Conservation (phyloP, 192 early-diverging fungal genomes). For the Podila epicladia region DNA sequence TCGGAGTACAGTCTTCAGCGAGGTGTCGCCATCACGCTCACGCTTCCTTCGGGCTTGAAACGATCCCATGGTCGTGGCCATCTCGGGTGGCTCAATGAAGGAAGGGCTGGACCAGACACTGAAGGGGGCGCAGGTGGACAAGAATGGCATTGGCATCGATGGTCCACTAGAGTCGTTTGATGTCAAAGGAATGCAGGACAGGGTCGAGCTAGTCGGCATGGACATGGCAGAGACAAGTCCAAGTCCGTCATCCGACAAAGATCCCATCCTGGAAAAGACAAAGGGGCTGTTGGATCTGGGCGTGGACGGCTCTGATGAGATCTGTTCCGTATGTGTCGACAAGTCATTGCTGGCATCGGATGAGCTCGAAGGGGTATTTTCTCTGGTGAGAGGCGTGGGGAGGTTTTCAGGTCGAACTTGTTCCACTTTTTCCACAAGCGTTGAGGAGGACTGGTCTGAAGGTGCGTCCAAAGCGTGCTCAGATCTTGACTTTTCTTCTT, state of each 20-base stretch:
- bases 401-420: neutral
- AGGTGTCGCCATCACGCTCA: slow-evolving; percentile 7
- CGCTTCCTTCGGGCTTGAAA: slow-evolving; percentile 5
- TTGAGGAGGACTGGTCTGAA: too few species aligned
- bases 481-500: neutral
- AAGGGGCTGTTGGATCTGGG: neutral
- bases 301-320: neutral
- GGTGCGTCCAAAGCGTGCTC: neutral
- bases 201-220: neutral
- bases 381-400: too few species aligned
- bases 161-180: neutral
- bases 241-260: neutral
- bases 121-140: neutral
- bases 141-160: neutral
- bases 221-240: neutral
- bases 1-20: neutral
- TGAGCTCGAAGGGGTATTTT: too few species aligned
- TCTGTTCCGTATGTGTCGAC: neutral
- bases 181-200: slow-evolving; percentile 1
- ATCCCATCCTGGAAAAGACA: slow-evolving; percentile 1
- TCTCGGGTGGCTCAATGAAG: too few species aligned
- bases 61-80: too few species aligned
- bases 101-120: neutral
- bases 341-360: too few species aligned
- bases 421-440: neutral